phyloP scores from a whole-genome alignment of 2,329 filamentous ascomycete genomes.

The Pseudopithomyces maydicus region DNA sequence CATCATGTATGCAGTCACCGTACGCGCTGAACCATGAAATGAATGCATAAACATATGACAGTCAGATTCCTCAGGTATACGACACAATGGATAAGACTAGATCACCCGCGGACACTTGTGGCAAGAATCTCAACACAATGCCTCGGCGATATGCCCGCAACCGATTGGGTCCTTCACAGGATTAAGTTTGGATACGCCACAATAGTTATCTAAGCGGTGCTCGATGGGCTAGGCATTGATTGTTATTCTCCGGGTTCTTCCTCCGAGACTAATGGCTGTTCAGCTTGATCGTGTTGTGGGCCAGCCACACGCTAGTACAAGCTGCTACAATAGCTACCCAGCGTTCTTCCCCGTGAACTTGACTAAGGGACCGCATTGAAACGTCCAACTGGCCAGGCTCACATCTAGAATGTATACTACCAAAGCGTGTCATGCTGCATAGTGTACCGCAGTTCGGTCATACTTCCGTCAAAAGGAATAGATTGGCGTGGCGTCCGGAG shows the following conservation, averaged over 20 bases:
- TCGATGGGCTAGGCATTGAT: neutral
- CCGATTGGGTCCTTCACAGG: neutral
- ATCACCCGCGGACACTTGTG: neutral
- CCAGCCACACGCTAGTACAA: neutral
- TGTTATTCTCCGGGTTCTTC: neutral
- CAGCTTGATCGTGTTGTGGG: neutral
- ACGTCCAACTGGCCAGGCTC: neutral
- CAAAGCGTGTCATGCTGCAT: neutral
- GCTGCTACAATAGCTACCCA: neutral
- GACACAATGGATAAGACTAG: neutral
- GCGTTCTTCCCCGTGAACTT: neutral
- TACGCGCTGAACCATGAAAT: neutral
- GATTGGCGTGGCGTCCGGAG: neutral
- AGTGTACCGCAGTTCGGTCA: neutral
- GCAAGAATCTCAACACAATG: neutral
- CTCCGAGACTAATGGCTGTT: neutral
- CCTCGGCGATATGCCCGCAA: neutral
- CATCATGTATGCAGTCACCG: neutral
- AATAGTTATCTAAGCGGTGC: neutral
- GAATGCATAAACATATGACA: neutral
- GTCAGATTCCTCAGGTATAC: neutral
- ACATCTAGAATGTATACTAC: neutral
- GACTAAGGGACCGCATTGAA: neutral
- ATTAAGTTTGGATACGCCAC: neutral
- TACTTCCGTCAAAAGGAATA: neutral